Evolutionary conservation across 192 early-diverging fungal species (phyloP).

Genomic region (Geranomyces variabilis): DNA sequence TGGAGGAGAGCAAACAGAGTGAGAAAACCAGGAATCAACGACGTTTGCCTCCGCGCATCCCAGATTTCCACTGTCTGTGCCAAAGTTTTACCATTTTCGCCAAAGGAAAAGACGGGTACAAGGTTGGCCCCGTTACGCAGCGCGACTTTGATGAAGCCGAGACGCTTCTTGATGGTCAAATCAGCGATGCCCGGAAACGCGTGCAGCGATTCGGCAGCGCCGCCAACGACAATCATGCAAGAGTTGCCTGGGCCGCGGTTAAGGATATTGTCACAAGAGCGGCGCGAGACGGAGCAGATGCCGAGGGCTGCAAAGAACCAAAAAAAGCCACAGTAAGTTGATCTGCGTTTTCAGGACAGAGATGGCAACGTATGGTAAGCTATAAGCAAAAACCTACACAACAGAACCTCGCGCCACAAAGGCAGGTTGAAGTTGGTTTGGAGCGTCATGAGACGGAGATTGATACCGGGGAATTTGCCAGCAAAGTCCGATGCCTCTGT

Average conservation of each 20-base stretch:
- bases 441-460: slow-evolving; percentile 79
- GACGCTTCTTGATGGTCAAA: slow-evolving; percentile 74
- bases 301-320: slow-evolving; percentile 56
- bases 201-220: slow-evolving; percentile 80
- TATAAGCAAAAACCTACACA: slow-evolving; percentile 37
- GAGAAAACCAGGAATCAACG: background rate
- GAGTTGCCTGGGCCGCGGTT: slow-evolving; percentile 66
- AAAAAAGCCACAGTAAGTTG: background rate
- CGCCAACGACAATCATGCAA: slow-evolving; percentile 88
- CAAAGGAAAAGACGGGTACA: slow-evolving; percentile 90
- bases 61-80: background rate
- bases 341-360: background rate
- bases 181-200: slow-evolving; percentile 55
- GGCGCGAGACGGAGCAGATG: slow-evolving; percentile 73
- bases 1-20: background rate
- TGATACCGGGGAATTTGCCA: slow-evolving; percentile 77
- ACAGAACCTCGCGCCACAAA: slow-evolving; percentile 80
- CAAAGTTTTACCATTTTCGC: slow-evolving; percentile 69
- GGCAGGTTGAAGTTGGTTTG: slow-evolving; percentile 82
- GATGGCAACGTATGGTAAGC: background rate
- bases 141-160: slow-evolving; percentile 92
- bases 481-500: slow-evolving; percentile 81
- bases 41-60: background rate
- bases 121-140: slow-evolving; percentile 77
- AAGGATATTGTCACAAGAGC: slow-evolving; percentile 79